Evolutionary conservation across 345 rosid species (phyloP), one percentile per base, ranked within the genome.

Genomic region (Isatis tinctoria): DNA sequence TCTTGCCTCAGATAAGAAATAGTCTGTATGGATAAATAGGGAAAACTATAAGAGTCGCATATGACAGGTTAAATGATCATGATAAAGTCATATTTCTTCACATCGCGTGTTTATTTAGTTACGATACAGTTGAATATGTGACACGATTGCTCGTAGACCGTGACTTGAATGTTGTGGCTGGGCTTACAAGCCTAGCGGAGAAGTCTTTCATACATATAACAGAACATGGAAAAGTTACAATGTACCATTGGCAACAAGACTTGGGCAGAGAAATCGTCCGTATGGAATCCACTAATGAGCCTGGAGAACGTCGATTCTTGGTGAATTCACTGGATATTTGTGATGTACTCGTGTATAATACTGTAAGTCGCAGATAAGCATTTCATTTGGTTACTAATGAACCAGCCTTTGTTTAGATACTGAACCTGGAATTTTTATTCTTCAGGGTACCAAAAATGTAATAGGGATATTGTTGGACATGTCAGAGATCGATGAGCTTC

Each of bases 101-200:
- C 27, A 72, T 82, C 28, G 76, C 80, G 4, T 74, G 78, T 18
- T 61, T 78, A 51, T 75, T 75, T 5, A 70, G 20, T 9, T 37
- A 70, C 1, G 9, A 2, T 5, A 7, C 16, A 1, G 33, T 3
- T 17, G 47, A 72, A 2, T 0, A 0, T 20, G 56, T 75, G 6
- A 32, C 4, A 4, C 7, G 26, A 12, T 56, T 75, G 10, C 60
- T n/a, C n/a, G n/a, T n/a, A n/a, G n/a, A n/a, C n/a, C n/a, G n/a
- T 75, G 24, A 26, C 9, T 24, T 24, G 57, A n/a, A n/a, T n/a
- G n/a, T n/a, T n/a, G n/a, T n/a, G n/a, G 0, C 65, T 4, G 52
- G 39, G 7, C 61, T 58, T 64, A 26, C 4, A 36, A 12, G 2
- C 16, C 74, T 82, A 0, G 0, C 41, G 4, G 70, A 75, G 2